Percentiles rank a stretch among this genome's conserved stretches.
These are phyloP conservation scores for Syzygium syzygioides DNA, from an alignment of 441 rosid species.

Conservation along the genomic window DNA sequence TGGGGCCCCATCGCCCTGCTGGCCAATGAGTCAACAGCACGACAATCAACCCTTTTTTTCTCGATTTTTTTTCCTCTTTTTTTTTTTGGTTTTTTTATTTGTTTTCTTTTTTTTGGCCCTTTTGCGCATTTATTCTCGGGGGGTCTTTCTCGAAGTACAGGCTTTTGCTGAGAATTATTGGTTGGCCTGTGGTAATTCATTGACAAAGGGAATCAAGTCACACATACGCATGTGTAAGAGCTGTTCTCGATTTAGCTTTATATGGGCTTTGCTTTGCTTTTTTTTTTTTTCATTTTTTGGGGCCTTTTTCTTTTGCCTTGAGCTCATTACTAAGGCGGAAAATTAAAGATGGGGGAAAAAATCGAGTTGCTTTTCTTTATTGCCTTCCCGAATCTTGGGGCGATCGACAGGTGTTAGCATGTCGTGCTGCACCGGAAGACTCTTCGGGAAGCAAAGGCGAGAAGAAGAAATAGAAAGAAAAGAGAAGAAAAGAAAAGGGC, in stretches of 20 bases:
- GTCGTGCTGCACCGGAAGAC: background rate
- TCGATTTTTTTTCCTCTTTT: background rate
- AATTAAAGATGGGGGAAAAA: background rate
- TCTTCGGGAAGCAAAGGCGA: background rate
- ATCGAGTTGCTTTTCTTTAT: background rate
- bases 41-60: background rate
- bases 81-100: background rate
- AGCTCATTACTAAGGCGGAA: background rate
- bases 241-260: background rate
- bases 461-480: background rate
- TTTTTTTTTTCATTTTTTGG: background rate
- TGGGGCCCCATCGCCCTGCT: background rate
- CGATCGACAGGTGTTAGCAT: background rate
- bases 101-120: background rate
- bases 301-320: background rate
- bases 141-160: background rate
- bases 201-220: background rate
- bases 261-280: background rate
- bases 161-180: background rate
- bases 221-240: background rate
- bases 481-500: background rate
- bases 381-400: background rate
- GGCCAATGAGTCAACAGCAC: background rate
- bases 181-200: background rate
- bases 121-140: background rate